Evolutionary conservation across 2,329 filamentous ascomycete genomes (phyloP), one percentile per base, ranked within the genome.

Genomic region (Allantophomopsis lycopodina): DNA sequence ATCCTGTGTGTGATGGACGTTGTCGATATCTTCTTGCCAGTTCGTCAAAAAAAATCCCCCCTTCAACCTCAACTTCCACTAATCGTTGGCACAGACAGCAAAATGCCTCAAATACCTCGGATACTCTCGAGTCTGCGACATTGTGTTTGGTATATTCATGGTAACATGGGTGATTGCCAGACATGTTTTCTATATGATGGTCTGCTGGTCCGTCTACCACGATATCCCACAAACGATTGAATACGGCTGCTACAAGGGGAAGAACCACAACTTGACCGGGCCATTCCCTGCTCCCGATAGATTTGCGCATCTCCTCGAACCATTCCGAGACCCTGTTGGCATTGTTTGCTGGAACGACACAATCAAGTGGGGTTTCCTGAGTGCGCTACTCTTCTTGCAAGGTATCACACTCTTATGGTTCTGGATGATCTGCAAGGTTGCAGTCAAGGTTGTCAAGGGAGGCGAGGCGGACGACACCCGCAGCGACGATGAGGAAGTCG

Each of bases 21-120:
- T 39, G 85, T 93, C 36, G 91, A 96, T 55, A 70, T 94, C 38
- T 71, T 94, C 44, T 70, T 98, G 32, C 83, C 89, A 35, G 85
- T 94, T 66, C 57, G 80, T 58, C n/a, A 14, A 17, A 7, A 6
- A 14, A 17, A 7, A 6, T 15, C 11, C 11, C 10, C 23, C 28
- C 36, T 32, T 32, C 48, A 15, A 7, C 49, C 51, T 37, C 13
- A n/a, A 14, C 32, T 34, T 34, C 7, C 3, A 34, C 35, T 17
- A 16, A 23, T 12, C 14, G 13, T 36, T 36, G 14, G 6, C 8
- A 37, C 44, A 93, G 86, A 65, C 78, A 21, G 91, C 91, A 50
- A 98, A 98, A 61, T 84, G 88, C 52, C 74, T 96, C 49, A 95
- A 94, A 59, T 98, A 96, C 57, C 65, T 87, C 38, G 81, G 82